phyloP scores from a whole-genome alignment of 176 grass and related monocot genomes.

The Echinochloa phyllopogon region DNA sequence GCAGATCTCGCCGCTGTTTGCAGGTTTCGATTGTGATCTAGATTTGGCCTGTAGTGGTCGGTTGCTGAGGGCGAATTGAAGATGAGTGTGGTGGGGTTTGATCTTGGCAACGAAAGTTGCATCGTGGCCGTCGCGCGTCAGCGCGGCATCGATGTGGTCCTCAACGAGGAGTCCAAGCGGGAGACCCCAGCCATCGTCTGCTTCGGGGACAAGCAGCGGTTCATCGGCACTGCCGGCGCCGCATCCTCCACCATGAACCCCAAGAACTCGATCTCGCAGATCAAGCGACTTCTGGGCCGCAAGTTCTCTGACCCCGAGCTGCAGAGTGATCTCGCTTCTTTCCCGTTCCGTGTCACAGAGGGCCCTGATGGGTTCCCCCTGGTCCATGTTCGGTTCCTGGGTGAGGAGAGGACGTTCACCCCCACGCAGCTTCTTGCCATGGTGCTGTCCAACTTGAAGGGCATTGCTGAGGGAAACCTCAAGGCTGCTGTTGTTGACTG shows the following conservation, averaged over 20 bases:
- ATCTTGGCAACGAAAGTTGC: conserved; percentile 95
- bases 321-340: conserved; percentile 64
- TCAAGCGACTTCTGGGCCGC: conserved; percentile 79
- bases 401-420: conserved; percentile 66
- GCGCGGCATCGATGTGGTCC: conserved; percentile 88
- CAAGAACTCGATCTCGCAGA: conserved; percentile 90
- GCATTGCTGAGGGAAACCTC: conserved; percentile 85
- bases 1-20: conserved; percentile 45
- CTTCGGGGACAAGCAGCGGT: conserved; percentile 96
- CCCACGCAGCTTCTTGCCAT: conserved; percentile 87
- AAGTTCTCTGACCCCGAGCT: conserved; percentile 76
- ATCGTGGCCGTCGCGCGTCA: conserved; percentile 81
- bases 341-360: conserved; percentile 67
- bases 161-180: conserved; percentile 95
- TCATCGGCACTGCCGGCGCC: conserved; percentile 74
- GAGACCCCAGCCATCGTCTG: conserved; percentile 89
- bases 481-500: conserved; percentile 71
- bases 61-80: not conserved
- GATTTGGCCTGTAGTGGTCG: not conserved
- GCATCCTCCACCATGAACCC: conserved; percentile 83
- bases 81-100: conserved; percentile 96
- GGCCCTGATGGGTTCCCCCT: conserved; percentile 74
- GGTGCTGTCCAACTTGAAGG: conserved; percentile 79
- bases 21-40: conserved; percentile 41
- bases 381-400: conserved; percentile 68